Base-by-base conservation (phyloP, 2,329 filamentous ascomycete species). In the Cladosporium colombiae region DNA sequence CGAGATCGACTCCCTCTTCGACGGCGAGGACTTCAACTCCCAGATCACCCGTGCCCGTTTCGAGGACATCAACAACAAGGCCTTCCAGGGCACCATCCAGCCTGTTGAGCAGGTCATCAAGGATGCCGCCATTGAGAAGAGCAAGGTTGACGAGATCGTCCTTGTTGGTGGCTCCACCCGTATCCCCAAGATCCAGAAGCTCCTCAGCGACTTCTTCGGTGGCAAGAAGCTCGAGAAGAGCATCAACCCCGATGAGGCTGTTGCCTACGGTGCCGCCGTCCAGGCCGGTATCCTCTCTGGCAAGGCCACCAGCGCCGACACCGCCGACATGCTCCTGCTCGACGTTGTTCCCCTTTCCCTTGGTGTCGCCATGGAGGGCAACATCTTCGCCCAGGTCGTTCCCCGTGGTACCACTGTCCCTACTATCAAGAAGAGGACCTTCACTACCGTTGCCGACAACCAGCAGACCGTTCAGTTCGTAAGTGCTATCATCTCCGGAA, bases 181-280 rank as follows among this genome's bases (percentile, higher is more conserved):
- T 92, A 99, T 99, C 75, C 95, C 95, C 78, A 89, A 90, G 81
- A 96, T 99, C 81, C 56, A 99, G 90, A 98, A 98, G 89, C 91
- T 99, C 73, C 89, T 99, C 73, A 93, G 90, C 84, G 95, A 99
- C 83, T 97, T 93, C 88, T 99, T 99, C 85, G 91, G 96, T 81
- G 93, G 93, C 83, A 99, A 99, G 92, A 97, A 99, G 91, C 92
- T 97, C 73, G 94, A 98, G 89, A 98, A 97, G 84, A 95, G 91
- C 86, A 98, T 98, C 86, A 99, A 99, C 89, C 95, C 95, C 76
- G 95, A 99, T 79, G 95, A 99, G 87, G 95, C 95, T 74, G 95
- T 99, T 77, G 95, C 95, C 75, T 97, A 97, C 84, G 95, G 95
- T 89, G 95, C 95, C 72, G 95, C 95, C 75, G 94, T 99, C 69